Conservation (phyloP, 345 rosid species). For the Durio zibethinus region DNA sequence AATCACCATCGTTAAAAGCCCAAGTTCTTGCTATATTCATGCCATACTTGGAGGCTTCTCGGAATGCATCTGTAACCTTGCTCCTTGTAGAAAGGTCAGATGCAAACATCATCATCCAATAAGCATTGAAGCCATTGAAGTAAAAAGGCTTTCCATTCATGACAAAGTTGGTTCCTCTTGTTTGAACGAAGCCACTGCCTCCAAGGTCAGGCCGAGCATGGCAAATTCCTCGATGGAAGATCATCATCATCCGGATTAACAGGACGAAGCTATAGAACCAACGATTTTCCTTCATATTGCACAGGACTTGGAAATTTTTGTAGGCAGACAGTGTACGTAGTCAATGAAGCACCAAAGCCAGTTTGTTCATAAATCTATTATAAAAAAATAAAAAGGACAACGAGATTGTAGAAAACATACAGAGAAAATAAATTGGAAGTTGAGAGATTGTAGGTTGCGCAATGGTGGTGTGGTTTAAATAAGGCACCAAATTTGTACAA, state of each 20-base stretch:
- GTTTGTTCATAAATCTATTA: too few species aligned
- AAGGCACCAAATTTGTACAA: background rate
- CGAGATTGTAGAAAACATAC: background rate
- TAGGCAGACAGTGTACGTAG: background rate
- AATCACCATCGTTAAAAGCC: constrained; percentile 72
- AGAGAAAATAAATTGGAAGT: background rate
- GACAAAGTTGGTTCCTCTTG: constrained; percentile 44
- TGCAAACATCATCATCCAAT: constrained; percentile 71
- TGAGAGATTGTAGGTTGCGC: background rate
- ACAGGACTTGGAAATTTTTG: background rate
- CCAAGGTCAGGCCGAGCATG: background rate
- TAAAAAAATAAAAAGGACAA: too few species aligned
- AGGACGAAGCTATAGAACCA: background rate
- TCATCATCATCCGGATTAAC: background rate
- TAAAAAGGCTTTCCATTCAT: constrained; percentile 40
- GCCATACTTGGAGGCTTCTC: constrained; percentile 52
- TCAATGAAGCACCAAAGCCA: too few species aligned
- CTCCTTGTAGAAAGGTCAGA: constrained; percentile 48
- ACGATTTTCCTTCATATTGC: background rate
- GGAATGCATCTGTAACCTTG: constrained; percentile 49
- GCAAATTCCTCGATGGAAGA: background rate
- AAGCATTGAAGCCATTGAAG: constrained; percentile 80
- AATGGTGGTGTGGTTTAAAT: background rate
- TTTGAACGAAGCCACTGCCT: constrained; percentile 27
- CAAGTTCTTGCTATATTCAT: constrained; percentile 76